Evolutionary conservation across 495 filamentous ascomycete genomes (phyloP).

Genomic region (Letharia columbiana): DNA sequence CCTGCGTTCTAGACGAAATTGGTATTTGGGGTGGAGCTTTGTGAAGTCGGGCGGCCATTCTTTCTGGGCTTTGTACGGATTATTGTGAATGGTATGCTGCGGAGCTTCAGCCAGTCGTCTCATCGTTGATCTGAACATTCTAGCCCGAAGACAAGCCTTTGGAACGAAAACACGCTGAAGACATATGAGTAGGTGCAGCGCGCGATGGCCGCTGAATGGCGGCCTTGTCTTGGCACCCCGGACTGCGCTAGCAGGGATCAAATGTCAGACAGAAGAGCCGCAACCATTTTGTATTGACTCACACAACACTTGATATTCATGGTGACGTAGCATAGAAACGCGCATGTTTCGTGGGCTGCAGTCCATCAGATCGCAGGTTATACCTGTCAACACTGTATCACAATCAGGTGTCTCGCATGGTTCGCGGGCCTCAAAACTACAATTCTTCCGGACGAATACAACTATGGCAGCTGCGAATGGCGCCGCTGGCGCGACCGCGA

Average conservation of each 20-base stretch:
- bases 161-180: background rate
- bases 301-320: background rate
- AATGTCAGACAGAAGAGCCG: constrained; percentile 4
- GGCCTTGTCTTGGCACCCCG: background rate
- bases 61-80: constrained; percentile 69
- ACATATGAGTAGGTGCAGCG: too few species aligned
- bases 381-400: background rate
- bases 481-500: constrained; percentile 41
- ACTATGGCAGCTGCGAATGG: constrained; percentile 46
- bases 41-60: constrained; percentile 89
- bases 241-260: constrained; percentile 10
- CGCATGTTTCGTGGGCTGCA: constrained; percentile 9
- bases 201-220: background rate
- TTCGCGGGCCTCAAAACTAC: background rate
- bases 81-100: constrained; percentile 26
- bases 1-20: constrained; percentile 70
- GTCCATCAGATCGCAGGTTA: background rate
- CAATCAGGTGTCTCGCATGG: background rate
- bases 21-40: constrained; percentile 68
- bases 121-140: constrained; percentile 6
- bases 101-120: constrained; percentile 11
- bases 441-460: constrained; percentile 3
- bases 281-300: background rate
- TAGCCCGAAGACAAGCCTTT: background rate
- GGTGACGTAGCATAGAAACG: background rate